Percentiles rank a stretch among this genome's conserved stretches.
Evolutionary conservation across 805 yeast genomes (phyloP).

Genomic region (Zygosaccharomyces bailii): DNA sequence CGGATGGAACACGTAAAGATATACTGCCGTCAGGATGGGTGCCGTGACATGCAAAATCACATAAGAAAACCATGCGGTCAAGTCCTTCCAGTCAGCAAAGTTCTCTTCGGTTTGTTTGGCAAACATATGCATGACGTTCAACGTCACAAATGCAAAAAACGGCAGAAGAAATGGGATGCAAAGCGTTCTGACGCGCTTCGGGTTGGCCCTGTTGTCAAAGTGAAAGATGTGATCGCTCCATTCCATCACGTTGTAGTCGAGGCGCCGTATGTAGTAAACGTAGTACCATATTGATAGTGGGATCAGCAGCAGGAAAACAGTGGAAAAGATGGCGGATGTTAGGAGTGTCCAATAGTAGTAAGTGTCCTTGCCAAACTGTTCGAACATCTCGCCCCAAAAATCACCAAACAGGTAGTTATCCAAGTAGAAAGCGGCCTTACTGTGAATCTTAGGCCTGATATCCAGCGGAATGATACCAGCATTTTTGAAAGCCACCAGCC

Average conservation of each 20-base stretch:
- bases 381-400: conserved; percentile 29
- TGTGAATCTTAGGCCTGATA: conserved; percentile 52
- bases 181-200: conserved; percentile 20
- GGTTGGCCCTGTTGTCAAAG: conserved; percentile 17
- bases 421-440: conserved; percentile 42
- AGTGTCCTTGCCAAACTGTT: conserved; percentile 17
- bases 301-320: conserved; percentile 15
- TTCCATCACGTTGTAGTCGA: conserved; percentile 24
- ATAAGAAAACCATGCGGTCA: conserved; percentile 59
- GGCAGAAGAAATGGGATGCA: conserved; percentile 38
- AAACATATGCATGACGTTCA: conserved; percentile 46
- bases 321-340: conserved; percentile 19
- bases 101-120: conserved; percentile 38
- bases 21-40: conserved; percentile 59
- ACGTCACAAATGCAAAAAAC: conserved; percentile 39
- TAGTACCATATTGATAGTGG: conserved; percentile 32
- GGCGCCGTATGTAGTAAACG: conserved; percentile 23
- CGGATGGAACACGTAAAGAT: conserved; percentile 62
- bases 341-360: conserved; percentile 12
- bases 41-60: conserved; percentile 58
- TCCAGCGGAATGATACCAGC: conserved; percentile 55
- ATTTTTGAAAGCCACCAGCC: conserved; percentile 57
- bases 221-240: conserved; percentile 28
- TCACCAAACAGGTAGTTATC: conserved; percentile 34
- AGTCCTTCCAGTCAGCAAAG: conserved; percentile 45